phyloP scores from a whole-genome alignment of 2,329 filamentous ascomycete species.

The Lasiodiplodia theobromae region DNA sequence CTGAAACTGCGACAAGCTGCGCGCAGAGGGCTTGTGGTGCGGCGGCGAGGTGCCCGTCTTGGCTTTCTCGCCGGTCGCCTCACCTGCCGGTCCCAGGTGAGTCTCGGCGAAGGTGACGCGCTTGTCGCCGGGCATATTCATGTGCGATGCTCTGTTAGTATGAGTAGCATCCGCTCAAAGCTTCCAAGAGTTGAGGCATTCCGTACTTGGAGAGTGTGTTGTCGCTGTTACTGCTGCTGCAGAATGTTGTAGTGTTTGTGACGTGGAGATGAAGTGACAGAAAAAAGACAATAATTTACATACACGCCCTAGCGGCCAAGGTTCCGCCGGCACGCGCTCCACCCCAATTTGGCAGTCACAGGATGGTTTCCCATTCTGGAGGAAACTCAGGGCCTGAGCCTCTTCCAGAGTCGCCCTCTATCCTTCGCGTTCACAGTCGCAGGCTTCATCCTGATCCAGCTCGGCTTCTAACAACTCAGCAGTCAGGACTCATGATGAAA shows the following conservation, averaged over 20 bases:
- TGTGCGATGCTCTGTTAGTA: background rate
- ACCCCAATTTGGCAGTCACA: background rate
- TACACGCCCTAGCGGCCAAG: background rate
- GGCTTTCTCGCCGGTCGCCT: background rate
- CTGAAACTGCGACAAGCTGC: constrained; percentile 21
- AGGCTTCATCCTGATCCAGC: background rate
- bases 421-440: background rate
- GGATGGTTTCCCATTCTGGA: background rate
- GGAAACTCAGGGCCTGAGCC: background rate
- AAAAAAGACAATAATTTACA: background rate
- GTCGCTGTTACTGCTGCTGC: background rate
- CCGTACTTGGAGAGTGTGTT: background rate
- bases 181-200: background rate
- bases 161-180: background rate
- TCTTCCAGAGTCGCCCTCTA: background rate
- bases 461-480: background rate
- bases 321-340: background rate
- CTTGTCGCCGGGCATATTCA: constrained; percentile 4
- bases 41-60: constrained; percentile 6
- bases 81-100: background rate
- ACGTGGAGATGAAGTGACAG: background rate
- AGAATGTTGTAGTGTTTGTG: background rate
- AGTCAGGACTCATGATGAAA: no score
- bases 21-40: background rate
- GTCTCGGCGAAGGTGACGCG: constrained; percentile 16